Evolutionary conservation across 177 flowering plant genomes (phyloP).

Genomic region (Vitis hybrid): DNA sequence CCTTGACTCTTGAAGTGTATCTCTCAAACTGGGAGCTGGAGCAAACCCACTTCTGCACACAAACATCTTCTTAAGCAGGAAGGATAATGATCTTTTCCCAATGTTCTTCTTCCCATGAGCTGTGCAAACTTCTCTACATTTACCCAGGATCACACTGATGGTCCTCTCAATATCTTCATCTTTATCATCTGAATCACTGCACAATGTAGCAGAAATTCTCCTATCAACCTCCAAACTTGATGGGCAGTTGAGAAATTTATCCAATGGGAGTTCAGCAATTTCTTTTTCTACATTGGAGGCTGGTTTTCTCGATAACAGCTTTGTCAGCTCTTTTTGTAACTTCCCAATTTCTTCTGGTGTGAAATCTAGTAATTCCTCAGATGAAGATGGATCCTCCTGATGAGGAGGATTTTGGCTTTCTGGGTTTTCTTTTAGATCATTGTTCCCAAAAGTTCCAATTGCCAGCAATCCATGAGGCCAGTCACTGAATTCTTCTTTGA

Average conservation of each 20-base stretch:
- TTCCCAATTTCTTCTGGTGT: conserved; percentile 84
- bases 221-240: conserved; percentile 82
- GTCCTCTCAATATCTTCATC: conserved; percentile 40
- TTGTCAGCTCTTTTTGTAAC: conserved; percentile 62
- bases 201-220: conserved; percentile 34
- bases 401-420: conserved; percentile 11
- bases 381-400: conserved; percentile 39
- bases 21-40: conserved; percentile 54
- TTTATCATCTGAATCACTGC: conserved; percentile 26
- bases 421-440: conserved; percentile 27
- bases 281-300: conserved; percentile 24
- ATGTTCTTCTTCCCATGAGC: conserved; percentile 48
- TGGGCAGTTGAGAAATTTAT: conserved; percentile 83
- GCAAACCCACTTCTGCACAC: conserved; percentile 54
- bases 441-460: conserved; percentile 88
- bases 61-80: conserved; percentile 77
- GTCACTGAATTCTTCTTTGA: conserved; percentile 76
- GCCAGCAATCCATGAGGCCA: conserved; percentile 87
- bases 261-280: conserved; percentile 55
- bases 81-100: conserved; percentile 63
- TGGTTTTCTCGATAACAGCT: conserved; percentile 59
- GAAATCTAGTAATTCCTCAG: conserved; percentile 61
- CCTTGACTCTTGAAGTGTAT: conserved; percentile 66
- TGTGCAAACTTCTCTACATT: conserved; percentile 46
- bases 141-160: conserved; percentile 34